Evolutionary conservation across 371 early-diverging fungal genomes (phyloP), one percentile per base, ranked within the genome.

Genomic region (Mortierella sp.): DNA sequence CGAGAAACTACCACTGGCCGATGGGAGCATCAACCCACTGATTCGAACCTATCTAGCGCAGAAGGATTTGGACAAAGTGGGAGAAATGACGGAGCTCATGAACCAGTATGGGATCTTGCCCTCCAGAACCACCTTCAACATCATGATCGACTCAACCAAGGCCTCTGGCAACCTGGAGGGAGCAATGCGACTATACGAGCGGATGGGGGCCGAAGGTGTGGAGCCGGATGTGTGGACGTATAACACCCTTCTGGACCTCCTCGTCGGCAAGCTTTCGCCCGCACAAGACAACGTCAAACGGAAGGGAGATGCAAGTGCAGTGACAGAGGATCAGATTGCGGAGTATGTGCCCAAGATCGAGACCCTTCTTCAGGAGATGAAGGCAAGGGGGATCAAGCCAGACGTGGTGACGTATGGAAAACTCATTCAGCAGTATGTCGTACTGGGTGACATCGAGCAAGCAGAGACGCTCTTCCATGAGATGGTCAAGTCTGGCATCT

Each of bases 341-440:
- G 62, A 61, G n/a, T 65, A 57, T 41, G 50, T 76, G 6, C 66
- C 65, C 1, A 59, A 37, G 37, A 68, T 76, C 24, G 78, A 76
- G 50, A n/a, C 28, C 11, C 27, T 76, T 14, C 37, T 76, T 32
- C 57, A 39, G 28, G 65, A 69, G 11, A 76, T 76, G 78, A 64
- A 62, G 44, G 5, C 46, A n/a, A 48, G 26, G 9, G 65, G 70
- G 32, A 50, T 76, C 51, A 56, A 53, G 26, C 70, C 78, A 0
- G 66, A 76, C 41, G 55, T 64, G 8, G 66, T 58, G 14, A 84
- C 84, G 6, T 71, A 64, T 47, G 56, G 61, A 8, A 58, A 56
- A 8, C 50, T 79, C 48, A 79, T 84, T 30, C 76, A 70, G 19
- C 78, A 83, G 15, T 80, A 83, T 31, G 84, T 82, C 3, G 27